Evolutionary conservation across 2,329 filamentous ascomycete genomes (phyloP), one percentile per base, ranked within the genome.

Genomic region (Colletotrichum brevisporum): DNA sequence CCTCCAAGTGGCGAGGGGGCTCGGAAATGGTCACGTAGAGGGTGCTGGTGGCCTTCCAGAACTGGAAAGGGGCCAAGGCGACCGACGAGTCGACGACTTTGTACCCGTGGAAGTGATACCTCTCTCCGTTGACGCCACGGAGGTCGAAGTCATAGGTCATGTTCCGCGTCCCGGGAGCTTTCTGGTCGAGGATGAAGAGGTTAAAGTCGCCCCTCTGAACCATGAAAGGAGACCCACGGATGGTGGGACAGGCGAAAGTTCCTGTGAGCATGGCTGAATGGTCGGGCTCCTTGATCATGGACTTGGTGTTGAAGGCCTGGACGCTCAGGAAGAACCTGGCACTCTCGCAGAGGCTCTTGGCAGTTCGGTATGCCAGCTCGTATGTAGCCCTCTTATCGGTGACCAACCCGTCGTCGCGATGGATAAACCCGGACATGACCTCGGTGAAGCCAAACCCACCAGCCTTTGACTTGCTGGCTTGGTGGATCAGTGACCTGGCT

Each of bases 61-160:
- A 88, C 70, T 86, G 82, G 48, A 81, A 72, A 1, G 86, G 84
- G 2, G 85, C 84, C 41, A 91, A 80, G 2, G 89, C 87, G 0
- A 89, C 86, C 0, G 86, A 87, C 4, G 89, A 85, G 76, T 91
- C 86, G 50, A 91, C 84, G 2, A 88, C 82, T 76, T 91, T 91
- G 78, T 86, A 89, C 0, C 89, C 90, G 69, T 89, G 83, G 74
- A 92, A 89, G 67, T 87, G 85, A 53, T 89, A 83, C 55, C 79
- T 80, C 52, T 82, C 79, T 15, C 86, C 87, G 68, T 87, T 79
- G 4, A 85, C 81, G 5, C 87, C 86, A 27, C 81, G 81, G 83
- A 92, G 86, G 72, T 88, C 86, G 69, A 91, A 89, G 73, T 90
- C 84, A 74, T 92, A 92, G 0, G 84, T 85, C 36, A 92, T 77